Evolutionary conservation across 805 yeast genomes (phyloP), one percentile per base, ranked within the genome.

Genomic region (Phaffomyces antillensis): DNA sequence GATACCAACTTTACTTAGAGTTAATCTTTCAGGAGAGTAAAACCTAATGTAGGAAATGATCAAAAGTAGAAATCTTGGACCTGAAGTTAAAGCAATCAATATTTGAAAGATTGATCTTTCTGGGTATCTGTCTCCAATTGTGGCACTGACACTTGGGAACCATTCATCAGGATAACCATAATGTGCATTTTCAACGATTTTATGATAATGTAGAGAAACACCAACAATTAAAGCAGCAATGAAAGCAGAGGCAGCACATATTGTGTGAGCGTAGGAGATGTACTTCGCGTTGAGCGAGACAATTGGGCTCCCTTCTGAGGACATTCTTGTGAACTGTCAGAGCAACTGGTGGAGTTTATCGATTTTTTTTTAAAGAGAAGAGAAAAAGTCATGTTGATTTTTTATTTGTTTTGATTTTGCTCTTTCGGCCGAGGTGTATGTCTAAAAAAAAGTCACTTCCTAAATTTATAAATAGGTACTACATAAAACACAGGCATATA

Each of bases 131-230:
- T 93, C 99, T 38, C 99, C 99, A 60, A 93, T 93, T 2, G 99
- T 79, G 1, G 99, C 98, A 33, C 95, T 84, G 2, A 93, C 99
- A 58, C 95, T 83, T 2, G 99, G 99, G 61, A 93, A 91, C 98
- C 99, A 93, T 64, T 93, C 99, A 48, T 90, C 93, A 3, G 99
- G 99, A 60, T 88, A 93, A 1, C 96, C 95, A 60, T 71, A 90
- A 51, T 79, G 77, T 40, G 90, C 85, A 62, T 93, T 93, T 58
- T 80, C 72, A 11, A 93, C 96, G 60, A 93, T 93, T 61, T 93
- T 89, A 48, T 83, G 69, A 65, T 81, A 93, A 65, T 91, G 99
- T 24, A 91, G 71, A 42, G 71, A 71, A 49, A 78, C 77, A 1
- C 96, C 97, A 26, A 86, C 79, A 0, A 72, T 58, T 23, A 90